Evolutionary conservation across 2,329 filamentous ascomycete genomes (phyloP).

Genomic region (Penicillium oxalicum): DNA sequence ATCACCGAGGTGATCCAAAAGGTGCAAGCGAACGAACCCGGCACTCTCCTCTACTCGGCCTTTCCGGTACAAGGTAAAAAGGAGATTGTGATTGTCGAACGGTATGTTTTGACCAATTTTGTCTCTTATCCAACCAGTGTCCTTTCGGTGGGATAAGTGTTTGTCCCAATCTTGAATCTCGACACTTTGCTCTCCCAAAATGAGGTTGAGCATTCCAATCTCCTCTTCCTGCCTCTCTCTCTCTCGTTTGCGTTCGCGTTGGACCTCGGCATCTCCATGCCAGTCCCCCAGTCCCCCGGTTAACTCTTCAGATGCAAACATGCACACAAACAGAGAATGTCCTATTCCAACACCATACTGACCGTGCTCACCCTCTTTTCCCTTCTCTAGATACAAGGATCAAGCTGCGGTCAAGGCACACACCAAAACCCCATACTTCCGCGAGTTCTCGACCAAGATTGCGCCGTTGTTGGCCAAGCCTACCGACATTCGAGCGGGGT

Average conservation of each 20-base stretch:
- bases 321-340: no score
- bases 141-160: background rate
- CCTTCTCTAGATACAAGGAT: constrained; percentile 21
- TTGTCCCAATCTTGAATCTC: no score
- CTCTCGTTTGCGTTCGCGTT: background rate
- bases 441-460: constrained; percentile 17
- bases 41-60: constrained; percentile 28
- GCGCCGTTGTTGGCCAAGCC: constrained; percentile 18
- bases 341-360: no score
- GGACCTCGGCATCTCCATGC: constrained; percentile 12
- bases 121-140: background rate
- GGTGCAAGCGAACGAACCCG: constrained; percentile 29
- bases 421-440: constrained; percentile 21
- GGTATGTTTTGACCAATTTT: constrained; percentile 14
- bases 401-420: constrained; percentile 22
- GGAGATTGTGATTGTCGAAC: constrained; percentile 31
- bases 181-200: no score
- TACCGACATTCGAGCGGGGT: constrained; percentile 20
- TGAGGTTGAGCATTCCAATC: no score
- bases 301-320: no score
- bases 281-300: no score
- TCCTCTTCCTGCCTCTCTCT: background rate
- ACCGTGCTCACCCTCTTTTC: no score
- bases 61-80: constrained; percentile 22
- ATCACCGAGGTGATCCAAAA: constrained; percentile 23